Percentiles rank a stretch among this genome's conserved stretches.
These are phyloP conservation scores for Aspergillus viridinutans DNA, from an alignment of 2,329 filamentous ascomycete species.

Conservation along the genomic window DNA sequence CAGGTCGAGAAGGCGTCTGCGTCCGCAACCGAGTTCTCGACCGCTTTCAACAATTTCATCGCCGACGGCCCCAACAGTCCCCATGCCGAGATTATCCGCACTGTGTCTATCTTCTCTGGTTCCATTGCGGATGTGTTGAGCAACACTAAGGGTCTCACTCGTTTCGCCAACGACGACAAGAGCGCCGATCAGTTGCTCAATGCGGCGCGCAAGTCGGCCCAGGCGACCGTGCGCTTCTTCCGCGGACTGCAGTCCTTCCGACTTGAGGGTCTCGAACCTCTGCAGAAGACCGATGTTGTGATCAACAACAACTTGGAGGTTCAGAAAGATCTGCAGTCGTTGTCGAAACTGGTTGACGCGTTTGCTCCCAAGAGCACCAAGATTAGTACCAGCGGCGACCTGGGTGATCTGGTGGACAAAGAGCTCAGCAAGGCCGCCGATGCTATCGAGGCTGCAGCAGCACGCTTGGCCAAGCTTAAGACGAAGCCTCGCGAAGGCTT, in stretches of 20 bases:
- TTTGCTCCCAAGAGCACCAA: conserved; percentile 86
- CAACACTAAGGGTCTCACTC: conserved; percentile 91
- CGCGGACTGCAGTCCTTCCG: conserved; percentile 89
- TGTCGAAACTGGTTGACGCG: conserved; percentile 88
- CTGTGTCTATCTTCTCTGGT: conserved; percentile 83
- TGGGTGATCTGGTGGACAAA: conserved; percentile 87
- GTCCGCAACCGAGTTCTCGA: conserved; percentile 94
- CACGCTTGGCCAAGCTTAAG: conserved; percentile 83
- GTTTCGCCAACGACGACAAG: conserved; percentile 92
- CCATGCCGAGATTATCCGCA: conserved; percentile 87
- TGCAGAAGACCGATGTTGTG: conserved; percentile 94
- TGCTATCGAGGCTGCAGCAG: conserved; percentile 87
- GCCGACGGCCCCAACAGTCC: conserved; percentile 90
- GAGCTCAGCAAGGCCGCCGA: conserved; percentile 92
- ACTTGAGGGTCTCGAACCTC: conserved; percentile 79
- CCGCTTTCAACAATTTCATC: conserved; percentile 97
- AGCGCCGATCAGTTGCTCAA: conserved; percentile 82
- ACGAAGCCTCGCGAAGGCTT: conserved; percentile 96
- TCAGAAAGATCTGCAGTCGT: conserved; percentile 84
- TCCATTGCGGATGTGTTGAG: conserved; percentile 89
- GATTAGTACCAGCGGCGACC: conserved; percentile 72
- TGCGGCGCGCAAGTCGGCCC: conserved; percentile 76
- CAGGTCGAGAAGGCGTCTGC: conserved; percentile 96
- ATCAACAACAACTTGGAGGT: conserved; percentile 98
- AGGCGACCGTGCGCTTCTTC: conserved; percentile 91